phyloP scores from a whole-genome alignment of 1,284 basidiomycete genomes.

The Malassezia vespertilionis region DNA sequence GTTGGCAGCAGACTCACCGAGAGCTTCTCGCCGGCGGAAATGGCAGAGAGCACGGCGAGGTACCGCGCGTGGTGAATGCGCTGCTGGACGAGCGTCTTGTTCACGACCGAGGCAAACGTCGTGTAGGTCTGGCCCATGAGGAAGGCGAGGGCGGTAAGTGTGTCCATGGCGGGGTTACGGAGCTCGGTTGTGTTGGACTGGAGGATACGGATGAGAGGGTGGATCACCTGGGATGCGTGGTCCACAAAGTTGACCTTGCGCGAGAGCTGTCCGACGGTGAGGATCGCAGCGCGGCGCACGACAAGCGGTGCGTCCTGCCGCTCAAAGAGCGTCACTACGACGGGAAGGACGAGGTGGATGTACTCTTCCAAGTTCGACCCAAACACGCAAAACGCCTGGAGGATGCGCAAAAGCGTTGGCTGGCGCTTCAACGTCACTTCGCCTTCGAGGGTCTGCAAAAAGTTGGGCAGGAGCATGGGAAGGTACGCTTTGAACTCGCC shows the following conservation, averaged over 20 bases:
- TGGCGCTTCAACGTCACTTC: conserved; percentile 49
- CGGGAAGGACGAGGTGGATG: conserved; percentile 87
- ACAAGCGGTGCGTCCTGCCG: conserved; percentile 63
- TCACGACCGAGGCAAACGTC: conserved; percentile 91
- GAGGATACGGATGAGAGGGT: conserved; percentile 81
- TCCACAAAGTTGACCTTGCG: conserved; percentile 97
- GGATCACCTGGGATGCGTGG: conserved; percentile 91
- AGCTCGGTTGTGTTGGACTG: conserved; percentile 68
- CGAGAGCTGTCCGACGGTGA: conserved; percentile 81
- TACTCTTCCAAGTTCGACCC: conserved; percentile 96
- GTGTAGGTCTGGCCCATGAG: conserved; percentile 94
- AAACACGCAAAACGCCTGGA: conserved; percentile 84
- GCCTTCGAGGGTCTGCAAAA: conserved; percentile 64
- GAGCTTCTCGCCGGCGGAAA: conserved; percentile 81
- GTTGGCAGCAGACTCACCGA: conserved; percentile 54
- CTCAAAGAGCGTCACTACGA: conserved; percentile 86
- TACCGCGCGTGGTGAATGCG: conserved; percentile 75
- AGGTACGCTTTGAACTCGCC: conserved; percentile 97
- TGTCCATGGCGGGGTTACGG: conserved; percentile 78
- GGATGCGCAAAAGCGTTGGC: conserved; percentile 74
- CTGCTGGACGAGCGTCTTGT: conserved; percentile 72
- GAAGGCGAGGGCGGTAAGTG: conserved; percentile 77
- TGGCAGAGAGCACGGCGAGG: conserved; percentile 73
- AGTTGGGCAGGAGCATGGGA: conserved; percentile 78
- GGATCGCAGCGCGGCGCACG: conserved; percentile 76